Conservation (phyloP, 2,329 filamentous ascomycete genomes). For the Verticillium klebahnii region DNA sequence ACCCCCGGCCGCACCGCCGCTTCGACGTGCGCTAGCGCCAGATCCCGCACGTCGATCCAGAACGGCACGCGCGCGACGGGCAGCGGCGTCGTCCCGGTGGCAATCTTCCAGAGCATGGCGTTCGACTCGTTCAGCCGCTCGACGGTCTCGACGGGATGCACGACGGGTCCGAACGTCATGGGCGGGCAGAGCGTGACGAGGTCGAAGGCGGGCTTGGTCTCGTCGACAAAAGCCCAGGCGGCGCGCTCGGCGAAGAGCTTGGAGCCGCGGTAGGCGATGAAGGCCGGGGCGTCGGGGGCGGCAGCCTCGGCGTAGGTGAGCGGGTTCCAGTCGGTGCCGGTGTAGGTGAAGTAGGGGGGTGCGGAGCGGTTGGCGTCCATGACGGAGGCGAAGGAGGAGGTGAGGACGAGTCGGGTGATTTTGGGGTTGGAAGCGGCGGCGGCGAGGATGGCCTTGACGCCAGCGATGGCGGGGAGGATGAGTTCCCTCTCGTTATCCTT, state of each 20-base stretch:
- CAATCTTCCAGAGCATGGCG: slow-evolving; percentile 33
- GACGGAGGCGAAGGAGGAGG: slow-evolving; percentile 65
- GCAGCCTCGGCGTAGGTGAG: slow-evolving; percentile 46
- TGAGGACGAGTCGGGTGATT: slow-evolving; percentile 43
- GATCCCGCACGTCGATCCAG: slow-evolving; percentile 42
- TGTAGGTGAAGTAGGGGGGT: slow-evolving; percentile 47
- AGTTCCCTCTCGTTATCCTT: slow-evolving; percentile 40
- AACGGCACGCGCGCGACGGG: slow-evolving; percentile 33
- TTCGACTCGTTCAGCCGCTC: slow-evolving; percentile 37
- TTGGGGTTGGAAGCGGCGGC: slow-evolving; percentile 18
- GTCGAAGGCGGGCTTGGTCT: slow-evolving; percentile 31
- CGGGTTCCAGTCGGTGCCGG: slow-evolving; percentile 53
- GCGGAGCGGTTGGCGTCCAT: slow-evolving; percentile 43
- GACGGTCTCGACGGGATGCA: slow-evolving; percentile 29
- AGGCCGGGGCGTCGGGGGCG: slow-evolving; percentile 32
- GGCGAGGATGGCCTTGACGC: slow-evolving; percentile 34
- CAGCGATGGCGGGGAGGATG: slow-evolving; percentile 39
- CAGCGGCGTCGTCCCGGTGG: slow-evolving; percentile 25
- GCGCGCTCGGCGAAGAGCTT: slow-evolving; percentile 30
- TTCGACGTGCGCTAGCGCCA: slow-evolving; percentile 38
- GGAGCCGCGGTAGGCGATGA: slow-evolving; percentile 25
- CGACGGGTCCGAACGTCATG: slow-evolving; percentile 39
- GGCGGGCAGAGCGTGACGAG: slow-evolving; percentile 40
- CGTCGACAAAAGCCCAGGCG: slow-evolving; percentile 28
- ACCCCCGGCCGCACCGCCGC: slow-evolving; percentile 31